phyloP scores from a whole-genome alignment of 2,329 filamentous ascomycete species.

The Pyrenochaeta sp. region DNA sequence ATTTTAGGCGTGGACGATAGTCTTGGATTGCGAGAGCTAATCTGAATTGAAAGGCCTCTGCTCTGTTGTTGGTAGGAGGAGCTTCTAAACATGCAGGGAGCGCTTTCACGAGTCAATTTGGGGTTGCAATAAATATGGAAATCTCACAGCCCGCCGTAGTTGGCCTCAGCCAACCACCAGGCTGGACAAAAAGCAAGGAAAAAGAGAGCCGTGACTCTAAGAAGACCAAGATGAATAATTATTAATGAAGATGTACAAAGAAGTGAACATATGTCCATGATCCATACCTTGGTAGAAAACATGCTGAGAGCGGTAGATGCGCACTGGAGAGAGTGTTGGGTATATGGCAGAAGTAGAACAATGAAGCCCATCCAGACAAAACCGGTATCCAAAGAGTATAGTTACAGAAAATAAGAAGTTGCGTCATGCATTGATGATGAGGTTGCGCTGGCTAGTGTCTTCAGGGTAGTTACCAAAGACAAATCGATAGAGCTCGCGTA shows the following conservation, averaged over 20 bases:
- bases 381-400: constrained; percentile 2
- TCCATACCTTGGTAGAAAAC: constrained; percentile 7
- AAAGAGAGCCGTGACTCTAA: background rate
- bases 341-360: constrained; percentile 37
- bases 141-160: no score
- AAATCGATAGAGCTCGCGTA: constrained; percentile 81
- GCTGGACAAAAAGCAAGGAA: background rate
- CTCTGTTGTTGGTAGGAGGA: no score
- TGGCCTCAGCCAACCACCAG: no score
- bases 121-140: no score
- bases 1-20: no score
- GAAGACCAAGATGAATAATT: constrained; percentile 5
- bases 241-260: constrained; percentile 17
- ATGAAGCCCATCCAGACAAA: constrained; percentile 14
- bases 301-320: constrained; percentile 17
- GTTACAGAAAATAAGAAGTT: background rate
- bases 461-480: constrained; percentile 87
- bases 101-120: no score
- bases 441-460: constrained; percentile 74
- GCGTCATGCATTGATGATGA: constrained; percentile 61
- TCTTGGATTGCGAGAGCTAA: no score
- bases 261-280: constrained; percentile 17
- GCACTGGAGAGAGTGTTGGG: constrained; percentile 37
- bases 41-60: no score
- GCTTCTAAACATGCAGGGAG: no score